Conservation (phyloP, 1,284 basidiomycete genomes). For the Trametes sp. region DNA sequence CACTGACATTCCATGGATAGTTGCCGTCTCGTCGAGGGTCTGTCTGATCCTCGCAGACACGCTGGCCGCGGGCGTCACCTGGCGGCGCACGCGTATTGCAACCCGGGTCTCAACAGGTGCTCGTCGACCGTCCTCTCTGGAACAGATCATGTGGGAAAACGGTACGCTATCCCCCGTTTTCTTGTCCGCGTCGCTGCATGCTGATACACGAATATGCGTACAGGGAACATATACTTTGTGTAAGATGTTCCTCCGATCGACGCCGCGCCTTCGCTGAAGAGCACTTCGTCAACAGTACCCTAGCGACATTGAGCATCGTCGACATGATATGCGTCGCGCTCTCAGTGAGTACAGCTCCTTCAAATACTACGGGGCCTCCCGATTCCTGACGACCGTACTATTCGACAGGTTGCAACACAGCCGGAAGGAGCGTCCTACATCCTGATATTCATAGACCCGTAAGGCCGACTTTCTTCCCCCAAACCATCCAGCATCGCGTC, state of each 20-base stretch:
- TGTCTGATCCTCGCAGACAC: background rate
- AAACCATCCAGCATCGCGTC: background rate
- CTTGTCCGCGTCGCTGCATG: background rate
- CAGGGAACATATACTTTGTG: background rate
- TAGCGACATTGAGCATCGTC: background rate
- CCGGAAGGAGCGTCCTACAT: background rate
- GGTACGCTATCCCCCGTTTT: background rate
- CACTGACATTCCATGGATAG: background rate
- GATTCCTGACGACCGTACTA: too few relatives aligned
- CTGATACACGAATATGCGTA: background rate
- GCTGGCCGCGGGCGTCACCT: background rate
- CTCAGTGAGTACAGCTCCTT: too few relatives aligned
- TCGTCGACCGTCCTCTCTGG: background rate
- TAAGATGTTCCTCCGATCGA: background rate
- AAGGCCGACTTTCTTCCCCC: background rate
- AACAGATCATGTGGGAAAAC: background rate
- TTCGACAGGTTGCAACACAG: background rate
- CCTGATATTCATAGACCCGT: background rate
- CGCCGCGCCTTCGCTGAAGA: too few relatives aligned
- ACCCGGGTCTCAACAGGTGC: too few relatives aligned
- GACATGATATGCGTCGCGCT: background rate
- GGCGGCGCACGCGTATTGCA: background rate
- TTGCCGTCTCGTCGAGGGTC: background rate
- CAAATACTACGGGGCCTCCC: too few relatives aligned
- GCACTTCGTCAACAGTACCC: too few relatives aligned